These are phyloP conservation scores for Colletotrichum eleusines DNA, from an alignment of 2,329 filamentous ascomycete species.

Conservation along the genomic window DNA sequence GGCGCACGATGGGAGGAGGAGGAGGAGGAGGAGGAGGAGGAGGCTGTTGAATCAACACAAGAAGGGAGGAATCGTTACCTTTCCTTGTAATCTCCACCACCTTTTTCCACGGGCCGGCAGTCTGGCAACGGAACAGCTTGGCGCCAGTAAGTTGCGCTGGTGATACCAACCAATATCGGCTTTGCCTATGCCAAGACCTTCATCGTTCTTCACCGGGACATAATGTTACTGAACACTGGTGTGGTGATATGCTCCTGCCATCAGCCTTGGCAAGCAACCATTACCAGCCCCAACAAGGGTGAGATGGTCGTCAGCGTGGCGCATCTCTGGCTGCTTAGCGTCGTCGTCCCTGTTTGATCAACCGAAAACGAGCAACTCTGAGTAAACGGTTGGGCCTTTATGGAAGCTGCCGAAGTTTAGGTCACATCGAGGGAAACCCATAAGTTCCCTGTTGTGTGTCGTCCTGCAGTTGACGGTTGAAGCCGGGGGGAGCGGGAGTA, in stretches of 20 bases:
- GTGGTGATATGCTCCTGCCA: neutral
- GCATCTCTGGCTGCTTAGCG: neutral
- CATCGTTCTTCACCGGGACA: neutral
- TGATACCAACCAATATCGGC: neutral
- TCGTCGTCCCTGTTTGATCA: too few species aligned
- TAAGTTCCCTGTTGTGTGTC: neutral
- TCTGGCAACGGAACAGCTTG: too few species aligned
- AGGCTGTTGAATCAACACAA: conserved; percentile 13
- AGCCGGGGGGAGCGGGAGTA: neutral
- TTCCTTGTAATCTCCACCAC: neutral
- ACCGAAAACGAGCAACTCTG: neutral
- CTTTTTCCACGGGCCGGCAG: neutral
- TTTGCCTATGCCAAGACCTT: neutral
- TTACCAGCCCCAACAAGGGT: neutral
- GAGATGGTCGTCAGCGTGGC: neutral
- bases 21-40: neutral
- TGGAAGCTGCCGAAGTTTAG: neutral
- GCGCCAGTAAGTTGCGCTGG: neutral
- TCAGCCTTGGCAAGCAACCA: neutral
- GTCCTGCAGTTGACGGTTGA: neutral
- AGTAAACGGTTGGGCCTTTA: neutral
- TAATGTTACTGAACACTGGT: neutral
- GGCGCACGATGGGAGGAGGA: neutral
- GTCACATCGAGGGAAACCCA: neutral
- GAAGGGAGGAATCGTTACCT: neutral